Conservation (phyloP, 768 basidiomycete genomes). For the Pulveroboletus sp. region DNA sequence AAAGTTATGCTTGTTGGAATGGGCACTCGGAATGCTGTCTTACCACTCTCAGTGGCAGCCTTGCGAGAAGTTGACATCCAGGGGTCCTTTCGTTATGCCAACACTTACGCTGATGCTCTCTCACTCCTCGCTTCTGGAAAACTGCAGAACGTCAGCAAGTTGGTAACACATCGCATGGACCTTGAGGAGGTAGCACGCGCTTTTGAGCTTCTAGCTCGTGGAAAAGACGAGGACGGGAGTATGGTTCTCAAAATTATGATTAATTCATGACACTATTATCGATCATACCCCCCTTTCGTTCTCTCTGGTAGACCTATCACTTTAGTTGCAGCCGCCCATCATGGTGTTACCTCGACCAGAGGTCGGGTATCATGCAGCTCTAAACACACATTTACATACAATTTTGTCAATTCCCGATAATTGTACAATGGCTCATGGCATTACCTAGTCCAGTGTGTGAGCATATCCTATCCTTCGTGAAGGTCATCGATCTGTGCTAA, state of each 20-base stretch:
- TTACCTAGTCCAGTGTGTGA: not conserved
- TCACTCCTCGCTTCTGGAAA: conserved; percentile 63
- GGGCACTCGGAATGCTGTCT: conserved; percentile 77
- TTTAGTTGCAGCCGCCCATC: conserved; percentile 13
- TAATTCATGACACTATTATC: conserved; percentile 31
- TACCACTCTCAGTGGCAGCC: conserved; percentile 83
- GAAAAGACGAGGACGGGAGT: conserved; percentile 72
- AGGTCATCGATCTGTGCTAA: conserved; percentile 11
- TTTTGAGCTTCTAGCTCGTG: conserved; percentile 76
- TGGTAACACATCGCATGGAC: conserved; percentile 74
- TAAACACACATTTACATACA: conserved; percentile 18
- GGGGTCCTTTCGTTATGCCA: conserved; percentile 87
- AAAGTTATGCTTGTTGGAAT: conserved; percentile 95
- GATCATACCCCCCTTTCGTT: not conserved
- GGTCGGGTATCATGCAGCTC: conserved; percentile 22
- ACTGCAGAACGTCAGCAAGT: conserved; percentile 60
- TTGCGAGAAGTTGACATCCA: conserved; percentile 88
- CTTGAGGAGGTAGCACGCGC: conserved; percentile 66
- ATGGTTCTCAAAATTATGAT: conserved; percentile 92
- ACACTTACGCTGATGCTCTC: conserved; percentile 88
- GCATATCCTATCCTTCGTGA: too few relatives aligned
- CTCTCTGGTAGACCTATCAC: conserved; percentile 11
- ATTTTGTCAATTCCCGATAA: conserved; percentile 6
- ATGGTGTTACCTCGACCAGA: conserved; percentile 7
- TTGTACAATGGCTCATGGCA: too few relatives aligned